Evolutionary conservation across 2,329 filamentous ascomycete genomes (phyloP), one percentile per base, ranked within the genome.

Genomic region (Venturia carpophila): DNA sequence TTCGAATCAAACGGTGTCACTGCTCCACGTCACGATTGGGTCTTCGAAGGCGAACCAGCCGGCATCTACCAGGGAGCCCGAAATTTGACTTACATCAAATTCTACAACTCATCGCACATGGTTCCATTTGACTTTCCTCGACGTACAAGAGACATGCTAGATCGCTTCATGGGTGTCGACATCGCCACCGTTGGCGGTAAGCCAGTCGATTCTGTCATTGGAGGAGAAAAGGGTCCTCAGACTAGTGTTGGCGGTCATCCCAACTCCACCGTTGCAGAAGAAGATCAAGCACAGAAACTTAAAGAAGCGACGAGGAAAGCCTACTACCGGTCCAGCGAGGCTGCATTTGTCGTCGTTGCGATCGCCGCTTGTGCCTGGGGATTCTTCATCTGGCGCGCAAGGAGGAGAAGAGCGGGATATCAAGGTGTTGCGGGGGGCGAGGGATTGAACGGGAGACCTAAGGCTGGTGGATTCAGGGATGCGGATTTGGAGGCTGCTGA

Each of bases 71-170:
- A 99, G 76, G 86, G 92, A 74, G 93, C 94, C 1, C 87, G 95
- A 69, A 99, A 99, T 77, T 79, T 99, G 67, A 97, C 94, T 0
- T 99, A 99, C 73, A 87, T 99, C 41, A 82, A 95, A 49, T 96
- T 97, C 78, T 91, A 96, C 80, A 96, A 99, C 75, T 87, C 91
- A 19, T 96, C 90, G 62, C 94, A 99, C 76, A 99, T 99, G 94
- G 94, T 99, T 0, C 95, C 94, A 0, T 97, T 94, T 72, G 93
- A 99, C 76, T 90, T 89, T 71, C 88, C 93, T 0, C 87, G 91
- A 60, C 88, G 92, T 67, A 89, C 87, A 24, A 86, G 93, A 67
- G 94, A 97, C 75, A 99, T 99, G 94, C 86, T 99, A 19, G 93
- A 99, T 76, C 89, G 94, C 49, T 96, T 99, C 78, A 91, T 97